A percentile compares a stretch with the other conserved stretches of the same genome.
Evolutionary conservation across 257 asterid genomes (phyloP).

Genomic region (Parsonsia alboflavescens): DNA sequence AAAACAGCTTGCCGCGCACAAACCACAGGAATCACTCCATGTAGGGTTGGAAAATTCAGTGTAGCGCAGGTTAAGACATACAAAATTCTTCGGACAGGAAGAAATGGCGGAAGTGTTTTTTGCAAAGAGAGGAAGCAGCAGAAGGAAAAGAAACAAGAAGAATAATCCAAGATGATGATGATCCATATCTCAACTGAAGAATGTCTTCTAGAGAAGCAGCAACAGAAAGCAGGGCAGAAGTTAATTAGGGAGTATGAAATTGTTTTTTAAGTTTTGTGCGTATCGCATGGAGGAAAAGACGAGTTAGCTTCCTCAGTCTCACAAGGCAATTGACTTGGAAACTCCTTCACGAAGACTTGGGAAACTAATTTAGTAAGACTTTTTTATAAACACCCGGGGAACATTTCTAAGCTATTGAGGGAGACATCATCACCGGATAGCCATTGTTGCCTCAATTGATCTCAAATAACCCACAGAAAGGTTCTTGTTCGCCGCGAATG

Average conservation of each 20-base stretch:
- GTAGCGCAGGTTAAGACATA: constrained; percentile 18
- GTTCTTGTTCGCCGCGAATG: constrained; percentile 26
- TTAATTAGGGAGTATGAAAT: too few species aligned
- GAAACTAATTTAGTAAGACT: too few species aligned
- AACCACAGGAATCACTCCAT: constrained; percentile 24
- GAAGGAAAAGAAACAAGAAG: neutral
- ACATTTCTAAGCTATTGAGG: too few species aligned
- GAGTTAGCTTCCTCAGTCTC: too few species aligned
- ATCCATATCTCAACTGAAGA: neutral
- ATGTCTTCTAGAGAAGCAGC: too few species aligned
- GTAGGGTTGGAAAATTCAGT: constrained; percentile 19
- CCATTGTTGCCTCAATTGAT: constrained; percentile 33
- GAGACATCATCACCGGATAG: constrained; percentile 26
- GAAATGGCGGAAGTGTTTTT: too few species aligned
- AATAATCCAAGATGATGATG: neutral
- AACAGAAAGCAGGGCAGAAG: too few species aligned
- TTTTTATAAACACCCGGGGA: too few species aligned
- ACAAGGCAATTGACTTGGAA: too few species aligned
- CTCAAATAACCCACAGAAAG: constrained; percentile 42
- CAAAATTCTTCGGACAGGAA: constrained; percentile 2
- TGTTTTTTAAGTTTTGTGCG: too few species aligned
- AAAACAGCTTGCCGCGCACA: constrained; percentile 19
- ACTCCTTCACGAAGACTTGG: too few species aligned
- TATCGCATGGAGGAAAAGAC: too few species aligned
- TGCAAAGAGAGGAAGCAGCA: neutral